Base-by-base conservation (phyloP, 78 protist species). In the Thecamonas trahens region DNA sequence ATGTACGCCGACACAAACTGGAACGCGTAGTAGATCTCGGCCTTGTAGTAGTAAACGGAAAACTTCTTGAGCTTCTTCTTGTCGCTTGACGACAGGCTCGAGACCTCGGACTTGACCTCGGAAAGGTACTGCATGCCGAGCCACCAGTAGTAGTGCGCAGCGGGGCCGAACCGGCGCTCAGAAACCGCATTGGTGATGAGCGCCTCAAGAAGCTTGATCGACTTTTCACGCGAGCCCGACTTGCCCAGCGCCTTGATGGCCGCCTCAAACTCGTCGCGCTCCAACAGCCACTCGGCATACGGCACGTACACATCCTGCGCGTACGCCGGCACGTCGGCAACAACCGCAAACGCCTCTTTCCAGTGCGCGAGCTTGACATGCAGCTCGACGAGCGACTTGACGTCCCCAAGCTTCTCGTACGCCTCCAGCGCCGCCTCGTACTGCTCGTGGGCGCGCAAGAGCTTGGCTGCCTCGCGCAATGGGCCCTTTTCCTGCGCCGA, bases 231-330 rank as follows among this genome's bases (percentile, higher is more conserved):
- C 14, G 38, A 1, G 15, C 77, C 77, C 0, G 89, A 88, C 26
- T 29, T 17, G n/a, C 34, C 22, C 61, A 57, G 78, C 3, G 88
- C 85, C 29, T 40, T 53, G 55, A 83, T 86, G 14, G 93, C 88
- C 45, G 83, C 88, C 3, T 79, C 86, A 22, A 87, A 87, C 11
- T 70, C 67, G 57, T 79, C 88, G 31, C 45, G 13, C 31, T 11
- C 35, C 2, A 66, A 77, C 39, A 87, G 81, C 79, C 77, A 82
- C 22, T 62, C 32, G n/a, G 92, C 88, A 44, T 83, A 79, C 37
- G 92, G 92, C 50, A 60, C 22, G 72, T 59, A 82, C 32, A 87
- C 62, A 7, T 50, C 52, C 8, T 71, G 58, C n/a, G 38, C 38
- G 37, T 49, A 22, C 68, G n/a, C 64, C 1, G 80, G 74, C 38